A percentile compares a stretch with the other conserved stretches of the same genome.
phyloP scores from a whole-genome alignment of 228 moss, liverwort and hornwort genomes.

The Sphagnum fallax region DNA sequence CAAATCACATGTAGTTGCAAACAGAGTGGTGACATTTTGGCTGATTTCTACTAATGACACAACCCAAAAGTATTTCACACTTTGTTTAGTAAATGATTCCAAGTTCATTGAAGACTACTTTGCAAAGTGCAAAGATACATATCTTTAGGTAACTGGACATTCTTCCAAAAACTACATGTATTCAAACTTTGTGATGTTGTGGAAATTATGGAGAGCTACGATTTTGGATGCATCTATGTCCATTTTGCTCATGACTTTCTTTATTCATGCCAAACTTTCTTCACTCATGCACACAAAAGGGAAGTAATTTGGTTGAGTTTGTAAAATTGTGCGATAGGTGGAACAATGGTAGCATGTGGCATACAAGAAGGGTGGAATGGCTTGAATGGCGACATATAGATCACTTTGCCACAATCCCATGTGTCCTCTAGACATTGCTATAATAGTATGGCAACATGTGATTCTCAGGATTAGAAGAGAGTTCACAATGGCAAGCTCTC shows the following conservation, averaged over 20 bases:
- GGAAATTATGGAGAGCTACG: too few species aligned
- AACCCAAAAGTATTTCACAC: constrained; percentile 45
- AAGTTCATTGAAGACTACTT: constrained; percentile 50
- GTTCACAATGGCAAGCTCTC: constrained; percentile 72
- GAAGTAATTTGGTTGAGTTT: too few species aligned
- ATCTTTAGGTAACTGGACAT: constrained; percentile 30
- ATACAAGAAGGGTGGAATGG: constrained; percentile 56
- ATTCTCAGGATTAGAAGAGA: constrained; percentile 69
- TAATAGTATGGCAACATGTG: constrained; percentile 81
- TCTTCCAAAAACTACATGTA: too few species aligned
- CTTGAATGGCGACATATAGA: constrained; percentile 68
- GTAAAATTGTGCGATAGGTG: neutral
- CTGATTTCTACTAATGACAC: constrained; percentile 1
- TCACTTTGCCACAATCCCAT: constrained; percentile 71
- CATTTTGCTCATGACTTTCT: too few species aligned
- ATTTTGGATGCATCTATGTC: too few species aligned
- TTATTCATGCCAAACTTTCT: too few species aligned
- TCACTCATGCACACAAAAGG: too few species aligned
- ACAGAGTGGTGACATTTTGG: too few species aligned
- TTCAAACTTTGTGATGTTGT: too few species aligned
- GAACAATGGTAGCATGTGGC: constrained; percentile 35
- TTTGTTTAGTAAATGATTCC: constrained; percentile 42
- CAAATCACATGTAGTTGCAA: too few species aligned
- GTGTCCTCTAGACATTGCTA: constrained; percentile 85
- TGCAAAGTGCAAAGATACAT: constrained; percentile 58